Base-by-base conservation (phyloP, 2,329 filamentous ascomycete genomes). In the Calonectria henricotiae region DNA sequence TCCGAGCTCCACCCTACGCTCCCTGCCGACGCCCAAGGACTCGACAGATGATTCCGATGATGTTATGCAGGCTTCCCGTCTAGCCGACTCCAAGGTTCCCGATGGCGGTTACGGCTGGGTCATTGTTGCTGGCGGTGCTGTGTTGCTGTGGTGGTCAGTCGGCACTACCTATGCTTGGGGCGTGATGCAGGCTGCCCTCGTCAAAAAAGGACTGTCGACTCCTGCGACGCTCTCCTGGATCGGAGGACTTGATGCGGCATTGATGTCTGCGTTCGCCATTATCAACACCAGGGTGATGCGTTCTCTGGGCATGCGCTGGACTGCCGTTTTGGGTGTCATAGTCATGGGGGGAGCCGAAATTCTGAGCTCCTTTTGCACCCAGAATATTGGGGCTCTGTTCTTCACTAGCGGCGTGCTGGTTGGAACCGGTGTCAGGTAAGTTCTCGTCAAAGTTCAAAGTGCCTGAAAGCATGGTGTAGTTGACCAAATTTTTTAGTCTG, bases 81-180 rank as follows among this genome's bases (percentile, higher is more conserved):
- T 83, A 2, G 85, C 82, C 5, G 86, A 88, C 75, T 82, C 84
- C 0, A 73, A 82, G 32, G 84, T 83, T 0, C 88, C 88, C 0
- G 87, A 89, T 55, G 88, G 88, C 32, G 88, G 87, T 27, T 88
- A 89, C 74, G 88, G 87, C 70, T 90, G 88, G 88, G 81, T 85
- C 15, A 82, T 91, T 8, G 86, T 91, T 27, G 80, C 79, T 3
- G 83, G 82, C 37, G 89, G 86, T 73, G 84, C 85, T 2, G 75
- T 88, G 1, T 75, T 90, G 12, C 84, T 86, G 2, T 91, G 88
- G 82, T 89, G 87, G 88, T 84, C 86, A 62, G 85, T 88, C 60
- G 89, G 89, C 62, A 88, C 85, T 0, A 84, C 84, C 8, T 90
- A 89, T 75, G 85, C 84, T 71, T 92, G 89, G 89, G 90, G 89